Base-by-base conservation (phyloP, 495 filamentous ascomycete genomes). In the Cairneyella variabilis region DNA sequence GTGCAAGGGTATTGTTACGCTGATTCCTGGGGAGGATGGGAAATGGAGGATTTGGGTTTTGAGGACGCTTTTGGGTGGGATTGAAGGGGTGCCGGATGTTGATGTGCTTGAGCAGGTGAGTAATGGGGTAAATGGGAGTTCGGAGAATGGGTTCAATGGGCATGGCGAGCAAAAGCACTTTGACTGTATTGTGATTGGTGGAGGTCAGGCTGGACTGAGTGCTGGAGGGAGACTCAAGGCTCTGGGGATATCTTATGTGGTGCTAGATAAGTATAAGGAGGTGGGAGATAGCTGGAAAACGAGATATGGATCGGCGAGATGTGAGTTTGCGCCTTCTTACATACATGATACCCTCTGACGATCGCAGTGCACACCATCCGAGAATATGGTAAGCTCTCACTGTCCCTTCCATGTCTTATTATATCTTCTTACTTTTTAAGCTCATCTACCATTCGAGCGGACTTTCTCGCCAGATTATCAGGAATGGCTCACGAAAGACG, bases 401-500 rank as follows among this genome's bases (percentile, higher is more conserved):
- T 2, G 17, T 9, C 11, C 6, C 20, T 27, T 2, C 6, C 23
- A 12, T 10, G 11, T 23, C 9, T 14, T 26, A 5, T 16, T 9
- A n/a, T 2, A 21, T 18, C 0, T 32, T 0, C 25, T 36, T 20
- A 7, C 9, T 36, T 40, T 6, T 32, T 6, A 32, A 58, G 60
- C 56, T 37, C 59, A 67, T 55, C 39, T 71, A 12, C 70, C 69
- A 3, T 72, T 71, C 53, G 64, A 61, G 9, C 61, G 66, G 22
- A 71, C 66, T 0, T 74, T 68, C 48, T 51, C 56, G 0, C 34
- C 64, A 0, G 49, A 54, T 36, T 59, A 65, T 22, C 66, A 64
- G 3, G 64, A 74, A 20, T 66, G 64, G 22, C 65, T 75, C 1
- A 63, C 66, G 0, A 64, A 63, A 22, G 59, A 69, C 22, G 69